Base-by-base conservation (phyloP, 371 early-diverging fungal genomes). In the Syncephalis plumigaleata region DNA sequence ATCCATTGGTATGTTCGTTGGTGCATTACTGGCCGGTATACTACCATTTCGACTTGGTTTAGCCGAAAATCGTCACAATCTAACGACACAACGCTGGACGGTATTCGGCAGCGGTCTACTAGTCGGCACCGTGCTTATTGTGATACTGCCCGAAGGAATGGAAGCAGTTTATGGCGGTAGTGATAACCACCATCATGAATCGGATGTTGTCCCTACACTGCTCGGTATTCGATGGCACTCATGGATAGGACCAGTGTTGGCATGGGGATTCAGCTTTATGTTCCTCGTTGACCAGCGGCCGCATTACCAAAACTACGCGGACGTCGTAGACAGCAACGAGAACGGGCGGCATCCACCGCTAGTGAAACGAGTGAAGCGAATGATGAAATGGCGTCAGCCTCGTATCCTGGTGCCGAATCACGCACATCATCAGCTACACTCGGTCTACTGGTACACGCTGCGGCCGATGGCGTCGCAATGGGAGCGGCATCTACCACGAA, bases 391-490 rank as follows among this genome's bases (percentile, higher is more conserved):
- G 52, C 58, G 53, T 42, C 57, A 50, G 31, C 26, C 43, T 50
- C 45, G 57, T 51, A 42, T 59, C 56, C 56, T 65, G 51, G 52
- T 61, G 63, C 58, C 58, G 42, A 13, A 54, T 55, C 53, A 39
- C 56, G 55, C 49, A 55, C 36, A 47, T 51, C 17, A 25, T 65
- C 77, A 37, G 71, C 79, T 18, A 80, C 87, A 0, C 67, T 92
- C 23, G 96, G 96, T 39, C 61, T 95, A 21, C 68, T 95, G 16
- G 84, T 91, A 17, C 95, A 95, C 61, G 81, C 87, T 1, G 89
- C 90, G 9, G 91, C 93, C 0, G 96, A 95, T 56, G 96, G 96
- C 0, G 81, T 95, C 51, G 93, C 94, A 0, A 54, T 95, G 39
- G 96, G 96, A 11, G 92, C 92, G 0, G 71, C 79, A 0, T 62